Conservation (phyloP, 208 protist genomes). For the Leptomonas pyrrhocoris region DNA sequence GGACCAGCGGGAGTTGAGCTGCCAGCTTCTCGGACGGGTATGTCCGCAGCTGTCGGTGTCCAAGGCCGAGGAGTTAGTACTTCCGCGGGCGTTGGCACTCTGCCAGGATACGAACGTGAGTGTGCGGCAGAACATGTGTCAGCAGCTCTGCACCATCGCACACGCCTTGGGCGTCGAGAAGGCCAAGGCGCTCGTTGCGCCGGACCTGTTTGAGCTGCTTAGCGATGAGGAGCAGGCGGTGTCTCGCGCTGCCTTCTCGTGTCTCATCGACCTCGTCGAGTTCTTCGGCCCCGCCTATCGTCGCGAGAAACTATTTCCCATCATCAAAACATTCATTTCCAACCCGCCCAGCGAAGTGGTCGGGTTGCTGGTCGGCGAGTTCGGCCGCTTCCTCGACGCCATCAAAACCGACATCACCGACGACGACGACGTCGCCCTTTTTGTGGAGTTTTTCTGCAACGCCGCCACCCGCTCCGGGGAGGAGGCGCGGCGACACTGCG, state of each 20-base stretch:
- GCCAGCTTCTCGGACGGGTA: slow-evolving; percentile 74
- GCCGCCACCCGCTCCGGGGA: slow-evolving; percentile 63
- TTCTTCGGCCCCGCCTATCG: slow-evolving; percentile 89
- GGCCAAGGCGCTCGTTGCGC: slow-evolving; percentile 75
- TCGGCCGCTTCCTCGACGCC: slow-evolving; percentile 85
- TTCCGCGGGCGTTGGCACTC: slow-evolving; percentile 79
- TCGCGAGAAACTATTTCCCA: slow-evolving; percentile 83
- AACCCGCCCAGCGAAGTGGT: slow-evolving; percentile 85
- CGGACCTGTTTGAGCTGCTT: slow-evolving; percentile 90
- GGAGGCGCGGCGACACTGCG: slow-evolving; percentile 73
- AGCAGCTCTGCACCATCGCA: slow-evolving; percentile 83
- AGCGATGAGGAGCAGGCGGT: slow-evolving; percentile 89
- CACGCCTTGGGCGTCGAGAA: slow-evolving; percentile 75
- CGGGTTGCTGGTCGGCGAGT: slow-evolving; percentile 82
- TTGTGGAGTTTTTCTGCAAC: slow-evolving; percentile 81
- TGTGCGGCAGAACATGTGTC: slow-evolving; percentile 84
- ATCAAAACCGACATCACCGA: slow-evolving; percentile 85
- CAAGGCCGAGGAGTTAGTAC: slow-evolving; percentile 66
- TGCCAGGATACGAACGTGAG: slow-evolving; percentile 92
- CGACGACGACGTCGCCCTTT: slow-evolving; percentile 82
- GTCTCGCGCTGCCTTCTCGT: slow-evolving; percentile 84
- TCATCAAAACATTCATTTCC: slow-evolving; percentile 87
- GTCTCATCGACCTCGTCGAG: slow-evolving; percentile 89
- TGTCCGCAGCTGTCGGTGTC: slow-evolving; percentile 59
- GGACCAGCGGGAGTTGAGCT: slow-evolving; percentile 90